Evolutionary conservation across 805 yeast genomes (phyloP).

Genomic region (Kuraishia borneana): DNA sequence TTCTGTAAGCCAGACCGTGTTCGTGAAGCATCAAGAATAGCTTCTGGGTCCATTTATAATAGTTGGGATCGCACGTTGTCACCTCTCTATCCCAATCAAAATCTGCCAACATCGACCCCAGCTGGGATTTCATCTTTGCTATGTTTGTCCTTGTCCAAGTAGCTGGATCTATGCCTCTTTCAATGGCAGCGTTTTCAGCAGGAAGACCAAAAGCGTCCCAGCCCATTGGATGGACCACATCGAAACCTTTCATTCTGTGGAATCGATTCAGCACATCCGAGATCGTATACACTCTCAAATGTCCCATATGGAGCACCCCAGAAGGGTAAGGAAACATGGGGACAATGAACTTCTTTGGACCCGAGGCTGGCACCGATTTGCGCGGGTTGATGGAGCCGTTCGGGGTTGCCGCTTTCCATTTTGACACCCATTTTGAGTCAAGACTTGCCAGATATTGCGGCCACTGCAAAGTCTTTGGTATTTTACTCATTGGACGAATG

Average conservation of each 20-base stretch:
- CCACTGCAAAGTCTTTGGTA: too few relatives aligned
- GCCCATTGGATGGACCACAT: conserved; percentile 94
- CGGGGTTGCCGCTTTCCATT: conserved; percentile 27
- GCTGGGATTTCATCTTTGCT: conserved; percentile 75
- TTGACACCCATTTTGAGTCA: conserved; percentile 41
- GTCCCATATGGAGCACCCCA: conserved; percentile 89
- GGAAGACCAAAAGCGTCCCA: conserved; percentile 99
- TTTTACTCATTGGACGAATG: too few relatives aligned
- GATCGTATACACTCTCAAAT: conserved; percentile 84
- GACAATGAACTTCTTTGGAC: conserved; percentile 42
- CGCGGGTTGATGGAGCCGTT: conserved; percentile 18
- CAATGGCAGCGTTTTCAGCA: conserved; percentile 96
- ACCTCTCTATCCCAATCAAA: conserved; percentile 93
- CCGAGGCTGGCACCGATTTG: conserved; percentile 7
- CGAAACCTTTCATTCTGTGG: conserved; percentile 61
- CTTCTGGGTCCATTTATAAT: conserved; percentile 88
- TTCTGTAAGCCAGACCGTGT: conserved; percentile 75
- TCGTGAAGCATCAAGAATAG: conserved; percentile 65
- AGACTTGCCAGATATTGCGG: conserved; percentile 21
- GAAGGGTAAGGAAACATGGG: conserved; percentile 97
- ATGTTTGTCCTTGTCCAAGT: conserved; percentile 80
- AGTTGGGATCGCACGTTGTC: conserved; percentile 76
- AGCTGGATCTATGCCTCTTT: conserved; percentile 66
- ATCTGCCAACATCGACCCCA: conserved; percentile 66
- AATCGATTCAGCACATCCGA: conserved; percentile 77